phyloP scores from a whole-genome alignment of 108 stramenopile species.

The Fragilariopsis cylindrus region DNA sequence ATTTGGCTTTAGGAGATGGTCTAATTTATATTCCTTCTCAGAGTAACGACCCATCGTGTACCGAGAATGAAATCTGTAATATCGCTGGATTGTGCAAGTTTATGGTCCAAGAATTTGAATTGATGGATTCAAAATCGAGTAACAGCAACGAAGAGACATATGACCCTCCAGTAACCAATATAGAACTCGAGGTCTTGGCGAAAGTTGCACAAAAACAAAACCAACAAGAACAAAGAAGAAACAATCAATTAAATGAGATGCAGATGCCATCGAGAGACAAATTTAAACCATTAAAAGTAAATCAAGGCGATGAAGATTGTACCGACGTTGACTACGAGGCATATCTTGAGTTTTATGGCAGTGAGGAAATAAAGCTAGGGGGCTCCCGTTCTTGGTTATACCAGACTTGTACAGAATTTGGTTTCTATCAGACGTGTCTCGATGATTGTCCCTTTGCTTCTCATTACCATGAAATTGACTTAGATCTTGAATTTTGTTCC shows the following conservation, averaged over 20 bases:
- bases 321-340: constrained; percentile 39
- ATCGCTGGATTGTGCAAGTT: constrained; percentile 65
- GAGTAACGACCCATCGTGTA: constrained; percentile 86
- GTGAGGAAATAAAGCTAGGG: constrained; percentile 17
- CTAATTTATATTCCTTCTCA: constrained; percentile 77
- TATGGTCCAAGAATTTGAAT: constrained; percentile 15
- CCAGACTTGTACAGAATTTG: constrained; percentile 96
- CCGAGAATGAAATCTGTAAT: constrained; percentile 60
- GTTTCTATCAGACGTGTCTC: constrained; percentile 93
- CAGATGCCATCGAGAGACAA: not conserved
- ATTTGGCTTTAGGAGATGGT: constrained; percentile 84
- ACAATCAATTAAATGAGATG: constrained; percentile 3
- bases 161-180: constrained; percentile 10
- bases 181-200: constrained; percentile 55
- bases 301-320: constrained; percentile 34
- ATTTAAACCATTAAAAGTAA: not conserved
- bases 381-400: constrained; percentile 82
- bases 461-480: constrained; percentile 67
- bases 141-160: not conserved
- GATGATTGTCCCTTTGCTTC: constrained; percentile 79
- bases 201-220: constrained; percentile 27
- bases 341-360: constrained; percentile 37
- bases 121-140: not conserved
- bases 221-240: not conserved
- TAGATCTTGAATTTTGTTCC: constrained; percentile 77